phyloP scores from a whole-genome alignment of 1,284 basidiomycete species.

The Thelephora terrestris region DNA sequence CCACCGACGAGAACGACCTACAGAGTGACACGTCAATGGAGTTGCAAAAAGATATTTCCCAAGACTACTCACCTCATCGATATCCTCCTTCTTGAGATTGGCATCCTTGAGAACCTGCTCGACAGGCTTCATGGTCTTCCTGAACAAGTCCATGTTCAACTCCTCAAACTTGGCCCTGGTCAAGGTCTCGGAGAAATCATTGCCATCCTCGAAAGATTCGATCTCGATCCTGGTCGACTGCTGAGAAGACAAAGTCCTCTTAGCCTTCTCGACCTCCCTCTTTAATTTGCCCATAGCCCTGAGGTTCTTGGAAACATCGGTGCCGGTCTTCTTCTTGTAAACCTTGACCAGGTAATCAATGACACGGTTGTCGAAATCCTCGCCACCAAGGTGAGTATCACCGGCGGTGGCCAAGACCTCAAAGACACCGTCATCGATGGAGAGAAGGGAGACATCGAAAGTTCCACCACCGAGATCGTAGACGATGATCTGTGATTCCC shows the following conservation, averaged over 20 bases:
- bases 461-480: constrained; percentile 85
- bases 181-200: constrained; percentile 95
- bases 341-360: constrained; percentile 88
- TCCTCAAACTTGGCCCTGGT: constrained; percentile 99
- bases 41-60: too few species aligned
- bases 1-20: constrained; percentile 88
- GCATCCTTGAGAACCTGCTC: constrained; percentile 98
- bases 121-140: constrained; percentile 98
- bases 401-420: constrained; percentile 96
- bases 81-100: constrained; percentile 93
- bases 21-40: not conserved
- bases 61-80: constrained; percentile 65
- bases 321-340: constrained; percentile 94
- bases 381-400: constrained; percentile 98
- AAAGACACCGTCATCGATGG: constrained; percentile 97
- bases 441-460: constrained; percentile 90
- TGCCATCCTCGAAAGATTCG: constrained; percentile 86
- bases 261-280: constrained; percentile 98
- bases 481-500: constrained; percentile 94
- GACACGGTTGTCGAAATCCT: constrained; percentile 97
- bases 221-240: constrained; percentile 68
- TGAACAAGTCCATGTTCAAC: constrained; percentile 97
- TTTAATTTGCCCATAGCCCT: constrained; percentile 95
- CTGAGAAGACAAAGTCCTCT: constrained; percentile 86
- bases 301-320: constrained; percentile 81